Percentiles rank a stretch among this genome's conserved stretches.
Evolutionary conservation across 2,329 filamentous ascomycete species (phyloP).

Genomic region (Aureobasidium sp.): DNA sequence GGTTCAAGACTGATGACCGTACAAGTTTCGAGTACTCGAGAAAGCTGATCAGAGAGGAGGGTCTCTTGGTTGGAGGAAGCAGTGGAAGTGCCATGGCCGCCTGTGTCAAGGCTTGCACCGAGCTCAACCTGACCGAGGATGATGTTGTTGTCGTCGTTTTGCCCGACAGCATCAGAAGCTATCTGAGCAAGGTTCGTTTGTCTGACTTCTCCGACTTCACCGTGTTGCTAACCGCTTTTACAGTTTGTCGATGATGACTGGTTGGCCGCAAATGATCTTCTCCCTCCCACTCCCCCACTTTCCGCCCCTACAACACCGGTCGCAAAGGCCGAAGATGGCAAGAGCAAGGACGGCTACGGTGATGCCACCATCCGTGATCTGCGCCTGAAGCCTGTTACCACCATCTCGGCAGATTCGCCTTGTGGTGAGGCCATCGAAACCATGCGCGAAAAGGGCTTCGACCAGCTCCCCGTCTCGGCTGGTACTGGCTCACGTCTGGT

Average conservation of each 20-base stretch:
- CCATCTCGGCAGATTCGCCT: conserved; percentile 58
- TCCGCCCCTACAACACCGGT: conserved; percentile 26
- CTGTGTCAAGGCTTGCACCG: conserved; percentile 65
- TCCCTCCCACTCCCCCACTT: conserved; percentile 51
- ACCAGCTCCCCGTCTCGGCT: conserved; percentile 81
- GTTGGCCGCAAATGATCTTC: conserved; percentile 91
- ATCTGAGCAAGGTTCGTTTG: conserved; percentile 66
- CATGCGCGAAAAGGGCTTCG: conserved; percentile 97
- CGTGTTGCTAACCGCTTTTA: background rate
- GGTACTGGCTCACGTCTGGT: conserved; percentile 61
- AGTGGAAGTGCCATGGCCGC: conserved; percentile 88
- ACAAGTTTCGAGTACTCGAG: conserved; percentile 89
- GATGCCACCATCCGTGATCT: conserved; percentile 73
- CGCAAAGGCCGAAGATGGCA: conserved; percentile 27
- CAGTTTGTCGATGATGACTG: conserved; percentile 95
- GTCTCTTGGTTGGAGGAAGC: conserved; percentile 84
- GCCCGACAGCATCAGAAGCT: conserved; percentile 93
- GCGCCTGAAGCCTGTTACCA: conserved; percentile 87
- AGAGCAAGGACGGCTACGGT: conserved; percentile 58
- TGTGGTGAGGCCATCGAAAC: conserved; percentile 90
- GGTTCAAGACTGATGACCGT: conserved; percentile 96
- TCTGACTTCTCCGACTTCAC: background rate
- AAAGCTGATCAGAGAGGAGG: conserved; percentile 85
- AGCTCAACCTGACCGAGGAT: conserved; percentile 66
- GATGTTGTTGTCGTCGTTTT: conserved; percentile 86